Evolutionary conservation across 495 filamentous ascomycete species (phyloP).

Genomic region (Xylaria longipes): DNA sequence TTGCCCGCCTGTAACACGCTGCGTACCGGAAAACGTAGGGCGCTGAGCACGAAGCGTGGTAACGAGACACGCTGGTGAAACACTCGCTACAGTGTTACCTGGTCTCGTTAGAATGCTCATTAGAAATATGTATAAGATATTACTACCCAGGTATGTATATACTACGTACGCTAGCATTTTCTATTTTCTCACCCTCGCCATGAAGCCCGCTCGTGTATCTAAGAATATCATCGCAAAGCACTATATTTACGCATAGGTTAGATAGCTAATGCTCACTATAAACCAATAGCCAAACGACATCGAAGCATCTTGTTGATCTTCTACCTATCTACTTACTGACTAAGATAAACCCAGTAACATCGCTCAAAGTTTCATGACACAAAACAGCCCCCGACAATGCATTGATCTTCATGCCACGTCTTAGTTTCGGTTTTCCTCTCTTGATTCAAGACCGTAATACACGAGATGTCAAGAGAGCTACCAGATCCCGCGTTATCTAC

Average conservation of each 20-base stretch:
- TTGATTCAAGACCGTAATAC: neutral
- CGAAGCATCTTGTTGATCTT: constrained; percentile 2
- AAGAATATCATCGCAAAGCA: neutral
- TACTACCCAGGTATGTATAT: too few species aligned
- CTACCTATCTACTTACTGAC: constrained; percentile 4
- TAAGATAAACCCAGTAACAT: constrained; percentile 7
- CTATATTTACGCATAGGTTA: constrained; percentile 49
- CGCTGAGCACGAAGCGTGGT: neutral
- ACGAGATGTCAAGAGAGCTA: neutral
- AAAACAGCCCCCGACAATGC: neutral
- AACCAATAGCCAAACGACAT: neutral
- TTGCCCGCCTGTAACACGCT: constrained; percentile 13
- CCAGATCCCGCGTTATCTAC: neutral
- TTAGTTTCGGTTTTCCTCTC: neutral
- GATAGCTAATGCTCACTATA: neutral
- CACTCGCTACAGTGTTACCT: constrained; percentile 18
- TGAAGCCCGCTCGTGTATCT: neutral
- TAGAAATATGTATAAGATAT: neutral
- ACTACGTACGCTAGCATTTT: neutral
- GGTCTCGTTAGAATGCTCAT: neutral
- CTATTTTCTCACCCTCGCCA: neutral
- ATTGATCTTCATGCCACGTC: constrained; percentile 9
- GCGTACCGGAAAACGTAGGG: neutral
- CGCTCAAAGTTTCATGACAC: neutral
- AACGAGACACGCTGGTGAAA: constrained; percentile 18